Base-by-base conservation (phyloP, 2,329 filamentous ascomycete species). In the Chaetomiaceae sp. region DNA sequence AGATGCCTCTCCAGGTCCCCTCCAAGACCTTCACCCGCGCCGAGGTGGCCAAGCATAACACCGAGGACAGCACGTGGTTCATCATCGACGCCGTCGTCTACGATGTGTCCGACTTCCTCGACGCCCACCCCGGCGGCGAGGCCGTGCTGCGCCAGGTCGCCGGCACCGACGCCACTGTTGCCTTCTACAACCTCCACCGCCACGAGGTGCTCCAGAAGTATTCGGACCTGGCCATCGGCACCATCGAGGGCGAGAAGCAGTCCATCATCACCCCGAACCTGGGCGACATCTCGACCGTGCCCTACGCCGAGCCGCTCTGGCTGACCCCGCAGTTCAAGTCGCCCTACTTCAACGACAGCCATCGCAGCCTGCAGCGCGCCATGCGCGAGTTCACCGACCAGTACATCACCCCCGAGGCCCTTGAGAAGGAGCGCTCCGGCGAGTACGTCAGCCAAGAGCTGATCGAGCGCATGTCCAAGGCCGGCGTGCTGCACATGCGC, bases 181-280 rank as follows among this genome's bases (percentile, higher is more conserved):
- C 85, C 50, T 95, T 95, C 70, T 95, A 95, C 79, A 95, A 95
- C 73, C 82, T 96, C 47, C 90, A 96, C 72, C 78, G 89, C 21
- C 89, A 95, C 60, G 89, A 95, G 69, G 87, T 95, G n/a, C 78
- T 95, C 10, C 73, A 83, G 54, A 90, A 90, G 67, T 95, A 95
- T 74, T 71, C 77, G 41, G 75, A 80, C 61, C 78, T 95, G 16
- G 85, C 81, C 68, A 78, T 95, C 60, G 89, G 89, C 63, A 87
- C 81, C 13, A 68, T 95, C 64, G 73, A 82, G 58, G 86, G 82
- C 68, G 88, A 95, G 73, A 83, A 77, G 63, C 78, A 88, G 17
- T 81, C 89, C 64, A 81, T 93, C 60, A 76, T 90, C 56, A 81
- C 82, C 17, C 82, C 80, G 1, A 70, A 82, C 63, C 73, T 81